Evolutionary conservation across 176 grass and related monocot genomes (phyloP), one percentile per base, ranked within the genome.

Genomic region (Oryza punctata): DNA sequence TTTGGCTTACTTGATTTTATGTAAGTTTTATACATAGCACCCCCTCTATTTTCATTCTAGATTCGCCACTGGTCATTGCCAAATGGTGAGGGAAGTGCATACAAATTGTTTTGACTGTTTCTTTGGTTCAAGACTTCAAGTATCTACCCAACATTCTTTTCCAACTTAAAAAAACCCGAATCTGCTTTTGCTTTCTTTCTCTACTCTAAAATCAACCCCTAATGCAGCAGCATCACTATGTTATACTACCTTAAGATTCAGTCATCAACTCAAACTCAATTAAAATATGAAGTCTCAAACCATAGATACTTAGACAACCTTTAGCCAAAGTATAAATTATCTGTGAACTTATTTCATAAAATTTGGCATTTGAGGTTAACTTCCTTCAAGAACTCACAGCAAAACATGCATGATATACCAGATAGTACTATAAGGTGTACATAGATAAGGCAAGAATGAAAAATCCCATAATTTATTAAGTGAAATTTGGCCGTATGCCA

Each of bases 371-470:
- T 11, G 13, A 61, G 24, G 8, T 23, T 24, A 61, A 61, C 9
- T 19, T 57, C 50, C 50, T 57, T 57, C 50, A 61, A 61, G 2
- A 61, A 61, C 57, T 8, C 57, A 3, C 57, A 61, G 57, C n/a
- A 61, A 24, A 61, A n/a, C n/a, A 61, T 61, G 57, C n/a, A 24
- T 7, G 9, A 61, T 11, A 61, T 61, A 61, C 57, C 19, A 61
- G 19, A 60, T 63, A 70, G 27, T 47, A 33, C 30, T 71, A 63
- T 33, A 78, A 70, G 13, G 41, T 15, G 10, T 40, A 65, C 25
- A 78, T 41, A 30, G n/a, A 66, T 73, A 43, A 79, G 47, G 26
- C 14, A 76, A 84, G 16, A 12, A 25, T 49, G 61, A 79, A 66
- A 27, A 57, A 49, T 24, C 68, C 5, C 46, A 75, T 46, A 63